Percentiles rank a stretch among this genome's conserved stretches.
Evolutionary conservation across 768 basidiomycete genomes (phyloP).

Genomic region (Termitomyces sp.): DNA sequence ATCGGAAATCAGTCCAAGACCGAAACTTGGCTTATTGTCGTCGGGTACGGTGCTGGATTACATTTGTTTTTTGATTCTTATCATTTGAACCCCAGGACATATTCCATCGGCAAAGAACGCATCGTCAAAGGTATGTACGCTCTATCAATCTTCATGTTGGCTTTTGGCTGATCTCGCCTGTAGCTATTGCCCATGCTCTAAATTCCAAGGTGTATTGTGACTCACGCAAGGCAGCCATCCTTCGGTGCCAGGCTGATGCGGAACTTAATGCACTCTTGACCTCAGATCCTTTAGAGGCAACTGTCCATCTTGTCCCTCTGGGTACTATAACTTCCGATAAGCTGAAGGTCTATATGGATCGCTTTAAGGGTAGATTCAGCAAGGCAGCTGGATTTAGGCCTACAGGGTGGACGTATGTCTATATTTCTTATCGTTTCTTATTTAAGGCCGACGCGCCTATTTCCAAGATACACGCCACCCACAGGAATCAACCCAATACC

Average conservation of each 20-base stretch:
- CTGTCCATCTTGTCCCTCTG: slow-evolving; percentile 84
- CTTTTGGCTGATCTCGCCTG: neutral
- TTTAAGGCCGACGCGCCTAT: neutral
- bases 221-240: slow-evolving; percentile 70
- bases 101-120: slow-evolving; percentile 96
- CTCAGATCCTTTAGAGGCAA: slow-evolving; percentile 64
- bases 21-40: slow-evolving; percentile 50
- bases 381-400: slow-evolving; percentile 82
- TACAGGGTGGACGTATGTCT: slow-evolving; percentile 90
- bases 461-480: slow-evolving; percentile 56
- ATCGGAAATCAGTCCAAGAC: slow-evolving; percentile 30
- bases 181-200: slow-evolving; percentile 82
- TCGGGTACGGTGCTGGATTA: slow-evolving; percentile 47
- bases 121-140: slow-evolving; percentile 81
- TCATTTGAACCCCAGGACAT: slow-evolving; percentile 52
- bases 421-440: neutral
- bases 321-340: slow-evolving; percentile 68
- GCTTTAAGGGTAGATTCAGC: slow-evolving; percentile 65
- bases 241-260: slow-evolving; percentile 79
- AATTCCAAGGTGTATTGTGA: slow-evolving; percentile 87
- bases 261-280: slow-evolving; percentile 79
- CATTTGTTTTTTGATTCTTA: neutral
- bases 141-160: neutral
- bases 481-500: slow-evolving; percentile 57
- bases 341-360: slow-evolving; percentile 70